phyloP scores from a whole-genome alignment of 73 alveolate species.

The Breviolum minutum region DNA sequence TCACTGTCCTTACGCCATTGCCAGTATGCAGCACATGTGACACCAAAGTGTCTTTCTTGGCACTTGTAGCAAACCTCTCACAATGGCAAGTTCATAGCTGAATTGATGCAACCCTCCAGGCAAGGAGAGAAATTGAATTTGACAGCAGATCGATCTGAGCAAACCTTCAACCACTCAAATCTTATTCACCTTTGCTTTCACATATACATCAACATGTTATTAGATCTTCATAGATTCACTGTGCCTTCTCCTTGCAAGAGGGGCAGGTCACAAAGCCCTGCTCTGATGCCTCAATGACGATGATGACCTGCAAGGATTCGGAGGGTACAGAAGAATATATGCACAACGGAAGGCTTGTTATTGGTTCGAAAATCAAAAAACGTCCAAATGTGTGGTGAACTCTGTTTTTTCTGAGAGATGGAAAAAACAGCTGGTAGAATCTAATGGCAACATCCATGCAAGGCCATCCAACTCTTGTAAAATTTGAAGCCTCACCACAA shows the following conservation, averaged over 20 bases:
- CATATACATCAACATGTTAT: background rate
- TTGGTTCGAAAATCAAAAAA: background rate
- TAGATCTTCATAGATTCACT: background rate
- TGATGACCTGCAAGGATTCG: constrained; percentile 47
- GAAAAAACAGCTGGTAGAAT: too few relatives aligned
- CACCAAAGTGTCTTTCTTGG: constrained; percentile 83
- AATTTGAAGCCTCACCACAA: constrained; percentile 54
- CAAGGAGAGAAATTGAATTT: too few relatives aligned
- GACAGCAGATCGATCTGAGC: too few relatives aligned
- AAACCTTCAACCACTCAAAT: too few relatives aligned
- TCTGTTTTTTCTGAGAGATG: too few relatives aligned
- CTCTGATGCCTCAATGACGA: constrained; percentile 27
- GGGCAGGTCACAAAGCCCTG: constrained; percentile 80
- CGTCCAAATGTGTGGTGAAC: too few relatives aligned
- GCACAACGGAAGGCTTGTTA: background rate
- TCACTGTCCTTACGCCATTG: constrained; percentile 89
- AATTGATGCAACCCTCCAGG: too few relatives aligned
- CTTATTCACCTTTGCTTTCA: too few relatives aligned
- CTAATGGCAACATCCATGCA: background rate
- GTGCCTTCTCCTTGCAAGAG: constrained; percentile 88
- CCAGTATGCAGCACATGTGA: constrained; percentile 83
- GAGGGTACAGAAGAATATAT: too few relatives aligned
- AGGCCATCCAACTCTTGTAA: background rate
- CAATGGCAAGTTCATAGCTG: too few relatives aligned
- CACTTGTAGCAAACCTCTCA: constrained; percentile 79